Conservation (phyloP, 495 filamentous ascomycete genomes). For the Usnea hakonensis region DNA sequence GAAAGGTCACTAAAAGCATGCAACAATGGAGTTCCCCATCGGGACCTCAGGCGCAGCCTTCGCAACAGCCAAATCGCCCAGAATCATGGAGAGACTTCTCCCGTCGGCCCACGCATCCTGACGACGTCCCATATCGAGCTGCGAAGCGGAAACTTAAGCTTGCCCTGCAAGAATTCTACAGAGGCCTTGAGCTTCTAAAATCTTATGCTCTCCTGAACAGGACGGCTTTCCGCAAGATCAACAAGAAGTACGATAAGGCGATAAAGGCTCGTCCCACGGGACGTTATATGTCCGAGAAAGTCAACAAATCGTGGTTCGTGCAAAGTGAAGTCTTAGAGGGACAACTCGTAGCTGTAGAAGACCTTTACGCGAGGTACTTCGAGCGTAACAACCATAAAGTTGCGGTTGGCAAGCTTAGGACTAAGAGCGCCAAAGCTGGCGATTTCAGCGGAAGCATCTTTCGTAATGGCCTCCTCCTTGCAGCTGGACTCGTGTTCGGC, state of each 20-base stretch:
- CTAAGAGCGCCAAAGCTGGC: constrained; percentile 50
- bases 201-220: constrained; percentile 82
- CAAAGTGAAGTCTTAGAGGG: constrained; percentile 72
- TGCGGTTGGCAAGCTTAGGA: constrained; percentile 75
- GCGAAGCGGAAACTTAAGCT: constrained; percentile 88
- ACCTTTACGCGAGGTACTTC: constrained; percentile 88
- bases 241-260: constrained; percentile 96
- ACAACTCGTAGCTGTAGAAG: constrained; percentile 70
- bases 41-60: constrained; percentile 27
- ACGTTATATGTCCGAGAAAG: constrained; percentile 85
- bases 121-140: constrained; percentile 66
- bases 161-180: constrained; percentile 86
- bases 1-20: constrained; percentile 51
- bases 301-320: constrained; percentile 85
- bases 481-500: constrained; percentile 62
- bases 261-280: constrained; percentile 66
- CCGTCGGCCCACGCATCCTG: constrained; percentile 43
- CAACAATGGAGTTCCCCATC: constrained; percentile 43
- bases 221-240: constrained; percentile 93
- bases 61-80: constrained; percentile 27
- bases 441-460: constrained; percentile 71
- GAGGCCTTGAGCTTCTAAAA: constrained; percentile 83
- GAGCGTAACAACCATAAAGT: constrained; percentile 86
- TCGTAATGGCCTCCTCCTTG: constrained; percentile 71
- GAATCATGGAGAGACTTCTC: constrained; percentile 54